Base-by-base conservation (phyloP, 805 yeast genomes). In the Clavispora phyllophila region DNA sequence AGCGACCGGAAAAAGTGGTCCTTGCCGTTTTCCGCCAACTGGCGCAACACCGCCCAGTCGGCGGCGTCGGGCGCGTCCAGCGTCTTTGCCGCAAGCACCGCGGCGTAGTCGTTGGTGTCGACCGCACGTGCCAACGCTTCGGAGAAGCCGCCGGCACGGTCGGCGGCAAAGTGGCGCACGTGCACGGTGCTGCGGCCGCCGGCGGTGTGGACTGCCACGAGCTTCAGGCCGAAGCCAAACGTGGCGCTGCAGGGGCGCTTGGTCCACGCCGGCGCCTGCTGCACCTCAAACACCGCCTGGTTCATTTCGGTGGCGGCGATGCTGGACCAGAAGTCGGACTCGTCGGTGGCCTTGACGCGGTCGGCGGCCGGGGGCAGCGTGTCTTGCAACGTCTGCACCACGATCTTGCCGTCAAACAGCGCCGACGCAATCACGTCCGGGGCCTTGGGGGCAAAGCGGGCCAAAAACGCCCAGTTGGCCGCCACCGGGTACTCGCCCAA, bases 171-270 rank as follows among this genome's bases (percentile, higher is more conserved):
- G 51, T 75, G 76, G 19, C 68, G 56, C 43, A 80, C 65, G 19
- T 61, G 60, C 15, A 79, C 61, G 6, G 62, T 44, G 22, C 79
- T 69, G 54, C 73, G 55, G 12, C 68, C 70, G 34, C 54, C 48
- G 9, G 72, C 66, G 9, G 68, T 65, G 28, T 61, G 55, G 12
- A 83, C 79, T 10, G 72, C 62, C 4, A 84, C 90, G 32, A 93
- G 61, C 65, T 87, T 88, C 41, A 96, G 96, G 47, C 99, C 99
- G 66, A 89, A 91, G 0, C 96, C 98, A 73, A 95, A 93, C 2
- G 80, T 69, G 12, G 84, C 96, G 38, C 83, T 73, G 5, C 78
- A 72, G 10, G 88, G 88, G 50, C 84, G 74, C 48, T 78, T 78
- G 47, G 87, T 76, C 99, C 99, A 93, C 45, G 71, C 63, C 39